Conservation (phyloP, 768 basidiomycete genomes). For the Lactarius hengduanensis region DNA sequence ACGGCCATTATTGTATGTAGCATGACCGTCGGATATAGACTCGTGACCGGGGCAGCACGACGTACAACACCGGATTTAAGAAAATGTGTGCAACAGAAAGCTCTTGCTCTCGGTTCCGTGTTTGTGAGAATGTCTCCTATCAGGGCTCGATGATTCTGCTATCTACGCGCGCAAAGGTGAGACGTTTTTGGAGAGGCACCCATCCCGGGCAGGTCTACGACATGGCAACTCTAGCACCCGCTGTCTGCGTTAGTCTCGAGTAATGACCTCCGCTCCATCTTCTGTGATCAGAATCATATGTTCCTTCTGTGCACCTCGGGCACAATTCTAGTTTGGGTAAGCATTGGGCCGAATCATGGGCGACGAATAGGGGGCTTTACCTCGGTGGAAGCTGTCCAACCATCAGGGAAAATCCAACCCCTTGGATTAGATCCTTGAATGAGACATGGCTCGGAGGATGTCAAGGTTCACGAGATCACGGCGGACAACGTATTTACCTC, state of each 20-base stretch:
- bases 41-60: too few species aligned
- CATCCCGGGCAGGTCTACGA: neutral
- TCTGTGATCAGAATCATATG: conserved; percentile 87
- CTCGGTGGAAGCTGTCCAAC: conserved; percentile 91
- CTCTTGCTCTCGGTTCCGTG: neutral
- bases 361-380: conserved; percentile 40
- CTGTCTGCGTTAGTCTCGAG: conserved; percentile 34
- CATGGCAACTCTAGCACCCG: neutral
- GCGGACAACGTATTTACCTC: conserved; percentile 51
- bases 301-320: conserved; percentile 81
- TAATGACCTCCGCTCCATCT: conserved; percentile 74
- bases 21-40: too few species aligned
- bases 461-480: conserved; percentile 4
- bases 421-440: conserved; percentile 69
- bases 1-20: too few species aligned
- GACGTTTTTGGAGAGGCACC: neutral
- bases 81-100: neutral
- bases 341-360: neutral
- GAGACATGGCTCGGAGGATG: conserved; percentile 56
- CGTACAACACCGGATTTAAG: neutral
- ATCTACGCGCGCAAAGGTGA: neutral
- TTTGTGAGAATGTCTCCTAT: neutral
- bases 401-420: conserved; percentile 84
- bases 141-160: neutral
- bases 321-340: conserved; percentile 56